Conservation (phyloP, 2,329 filamentous ascomycete species). For the Chalaropsis ovoidea region DNA sequence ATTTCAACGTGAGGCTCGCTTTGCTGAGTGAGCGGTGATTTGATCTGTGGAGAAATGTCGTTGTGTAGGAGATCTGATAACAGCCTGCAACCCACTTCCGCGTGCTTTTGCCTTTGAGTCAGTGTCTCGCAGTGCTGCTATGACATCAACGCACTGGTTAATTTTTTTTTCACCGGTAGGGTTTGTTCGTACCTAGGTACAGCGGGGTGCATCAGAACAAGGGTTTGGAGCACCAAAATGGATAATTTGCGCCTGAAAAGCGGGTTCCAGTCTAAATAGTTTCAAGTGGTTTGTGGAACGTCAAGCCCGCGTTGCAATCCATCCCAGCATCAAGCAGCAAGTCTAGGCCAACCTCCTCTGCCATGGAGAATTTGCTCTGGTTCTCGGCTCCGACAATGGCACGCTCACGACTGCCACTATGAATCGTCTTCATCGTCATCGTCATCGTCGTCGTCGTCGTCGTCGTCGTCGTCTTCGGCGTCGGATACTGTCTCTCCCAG, state of each 20-base stretch:
- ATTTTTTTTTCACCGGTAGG: neutral
- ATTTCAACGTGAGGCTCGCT: conserved; percentile 3
- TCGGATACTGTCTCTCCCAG: conserved; percentile 65
- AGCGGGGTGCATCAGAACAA: neutral
- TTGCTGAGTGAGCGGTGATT: neutral
- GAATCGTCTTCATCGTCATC: conserved; percentile 47
- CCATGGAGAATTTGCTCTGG: neutral
- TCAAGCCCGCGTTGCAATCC: neutral
- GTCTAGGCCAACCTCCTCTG: too few species aligned
- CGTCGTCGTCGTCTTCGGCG: conserved; percentile 54
- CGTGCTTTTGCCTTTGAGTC: neutral
- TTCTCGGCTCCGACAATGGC: neutral
- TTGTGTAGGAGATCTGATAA: neutral
- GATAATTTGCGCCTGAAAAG: conserved; percentile 1
- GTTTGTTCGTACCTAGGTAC: neutral
- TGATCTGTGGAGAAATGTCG: neutral
- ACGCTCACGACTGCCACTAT: conserved; percentile 27
- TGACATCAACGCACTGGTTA: neutral
- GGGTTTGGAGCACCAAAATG: neutral
- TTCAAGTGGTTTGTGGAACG: neutral
- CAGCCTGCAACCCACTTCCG: neutral
- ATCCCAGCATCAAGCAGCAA: neutral
- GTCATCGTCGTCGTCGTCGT: conserved; percentile 47
- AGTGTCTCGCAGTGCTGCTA: neutral
- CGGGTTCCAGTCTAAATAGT: neutral